A percentile compares a stretch with the other conserved stretches of the same genome.
Evolutionary conservation across 2,329 filamentous ascomycete genomes (phyloP).

Genomic region (Shiraia sp.): DNA sequence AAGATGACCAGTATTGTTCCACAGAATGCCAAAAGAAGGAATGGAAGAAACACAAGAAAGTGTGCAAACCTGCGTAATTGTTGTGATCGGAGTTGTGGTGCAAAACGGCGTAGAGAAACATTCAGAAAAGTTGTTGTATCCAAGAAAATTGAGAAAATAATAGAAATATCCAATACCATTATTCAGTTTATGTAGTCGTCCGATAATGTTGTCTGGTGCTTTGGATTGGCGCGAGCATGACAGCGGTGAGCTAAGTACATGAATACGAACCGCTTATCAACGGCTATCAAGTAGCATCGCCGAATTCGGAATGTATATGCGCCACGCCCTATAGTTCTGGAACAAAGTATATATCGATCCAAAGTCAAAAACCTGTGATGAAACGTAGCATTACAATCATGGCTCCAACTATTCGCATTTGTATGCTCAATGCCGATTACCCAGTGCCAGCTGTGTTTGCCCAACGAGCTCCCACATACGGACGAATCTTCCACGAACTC

Average conservation of each 20-base stretch:
- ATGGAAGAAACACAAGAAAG: slow-evolving; percentile 6
- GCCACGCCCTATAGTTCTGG: not conserved
- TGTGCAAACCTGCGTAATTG: slow-evolving; percentile 1
- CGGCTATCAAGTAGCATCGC: not conserved
- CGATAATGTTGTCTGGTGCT: too few relatives aligned
- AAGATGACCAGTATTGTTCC: slow-evolving; percentile 8
- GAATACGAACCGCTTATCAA: not conserved
- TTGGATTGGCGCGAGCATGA: too few relatives aligned
- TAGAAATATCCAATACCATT: too few relatives aligned
- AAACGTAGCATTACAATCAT: not conserved
- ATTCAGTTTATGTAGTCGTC: too few relatives aligned
- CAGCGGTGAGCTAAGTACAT: too few relatives aligned
- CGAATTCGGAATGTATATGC: not conserved
- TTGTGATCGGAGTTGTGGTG: not conserved
- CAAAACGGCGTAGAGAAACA: too few relatives aligned
- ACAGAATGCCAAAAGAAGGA: slow-evolving; percentile 7
- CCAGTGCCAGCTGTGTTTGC: slow-evolving; percentile 19
- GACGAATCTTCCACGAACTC: slow-evolving; percentile 25
- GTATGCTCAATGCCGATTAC: slow-evolving; percentile 26
- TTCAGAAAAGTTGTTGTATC: too few relatives aligned
- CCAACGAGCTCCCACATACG: slow-evolving; percentile 15
- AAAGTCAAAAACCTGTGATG: not conserved
- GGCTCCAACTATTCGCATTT: not conserved
- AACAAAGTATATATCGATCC: not conserved
- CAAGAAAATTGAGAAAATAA: too few relatives aligned